Evolutionary conservation across 495 filamentous ascomycete genomes (phyloP), one percentile per base, ranked within the genome.

Genomic region (Talaromyces borbonicus): DNA sequence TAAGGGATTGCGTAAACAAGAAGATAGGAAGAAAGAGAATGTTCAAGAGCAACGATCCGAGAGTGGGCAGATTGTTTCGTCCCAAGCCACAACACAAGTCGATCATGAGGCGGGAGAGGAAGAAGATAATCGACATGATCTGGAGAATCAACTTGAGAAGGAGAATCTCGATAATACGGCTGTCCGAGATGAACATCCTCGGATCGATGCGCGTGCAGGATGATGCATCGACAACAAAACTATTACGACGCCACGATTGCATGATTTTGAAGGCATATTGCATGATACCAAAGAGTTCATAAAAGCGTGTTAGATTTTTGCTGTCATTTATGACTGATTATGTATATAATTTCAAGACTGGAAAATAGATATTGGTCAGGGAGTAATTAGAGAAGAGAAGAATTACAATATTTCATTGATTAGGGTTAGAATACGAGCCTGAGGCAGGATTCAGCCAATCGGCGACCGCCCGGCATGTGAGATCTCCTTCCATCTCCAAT

Each of bases 41-140:
- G 23, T 4, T 1, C 24, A 6, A 4, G 38, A 25, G 5, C 24
- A 55, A 57, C 32, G 47, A 54, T 19, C 49, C 41, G 19, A 52
- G 53, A 3, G 44, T 40, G 31, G 22, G n/a, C 8, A 19, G 26
- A 43, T 8, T 4, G 84, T 83, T 79, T 78, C 80, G 57, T 75
- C 80, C 16, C 29, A 31, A 22, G 43, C 43, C 7, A 46, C 43
- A 1, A 46, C 43, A 35, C 43, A 46, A 15, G 30, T 46, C n/a
- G 43, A 46, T 35, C 15, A 16, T 8, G 43, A 46, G 14, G 18
- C 20, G 12, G 24, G 30, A 25, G 43, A 15, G 30, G 18, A 35
- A 2, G 43, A 22, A 3, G 43, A 46, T 7, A 24, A 33, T 14
- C n/a, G 12, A 15, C 43, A 26, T 20, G 12, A 55, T 40, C 20